phyloP scores from a whole-genome alignment of 129 eudicot species.

The Ambrosia trifida region DNA sequence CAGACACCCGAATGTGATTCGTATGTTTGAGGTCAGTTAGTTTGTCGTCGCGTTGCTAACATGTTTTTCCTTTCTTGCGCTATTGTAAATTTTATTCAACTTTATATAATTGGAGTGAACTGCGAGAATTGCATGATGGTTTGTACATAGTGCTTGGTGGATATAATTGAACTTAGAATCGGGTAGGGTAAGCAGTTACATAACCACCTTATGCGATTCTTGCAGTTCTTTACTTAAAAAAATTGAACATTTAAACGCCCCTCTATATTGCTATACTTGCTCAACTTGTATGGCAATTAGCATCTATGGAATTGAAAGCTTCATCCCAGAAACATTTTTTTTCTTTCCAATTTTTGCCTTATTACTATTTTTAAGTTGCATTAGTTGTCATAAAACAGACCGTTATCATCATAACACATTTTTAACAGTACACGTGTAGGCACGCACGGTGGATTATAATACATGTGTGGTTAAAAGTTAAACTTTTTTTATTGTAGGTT shows the following conservation, averaged over 20 bases:
- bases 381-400: neutral
- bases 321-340: neutral
- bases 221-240: too few relatives aligned
- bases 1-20: constrained; percentile 94
- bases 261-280: too few relatives aligned
- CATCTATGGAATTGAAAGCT: too few relatives aligned
- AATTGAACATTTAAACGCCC: too few relatives aligned
- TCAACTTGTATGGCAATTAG: too few relatives aligned
- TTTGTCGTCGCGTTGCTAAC: constrained; percentile 2
- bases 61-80: neutral
- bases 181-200: too few relatives aligned
- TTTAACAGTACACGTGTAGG: neutral
- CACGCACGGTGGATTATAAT: constrained; percentile 4
- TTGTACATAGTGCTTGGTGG: too few relatives aligned
- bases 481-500: constrained; percentile 42
- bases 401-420: neutral
- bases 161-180: too few relatives aligned
- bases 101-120: neutral
- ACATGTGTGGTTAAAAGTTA: neutral
- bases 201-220: too few relatives aligned
- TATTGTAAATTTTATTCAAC: neutral
- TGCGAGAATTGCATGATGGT: too few relatives aligned
- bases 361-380: neutral
- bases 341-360: neutral
- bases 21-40: constrained; percentile 75